Evolutionary conservation across 2,329 filamentous ascomycete genomes (phyloP).

Genomic region (Penicillium sp.): DNA sequence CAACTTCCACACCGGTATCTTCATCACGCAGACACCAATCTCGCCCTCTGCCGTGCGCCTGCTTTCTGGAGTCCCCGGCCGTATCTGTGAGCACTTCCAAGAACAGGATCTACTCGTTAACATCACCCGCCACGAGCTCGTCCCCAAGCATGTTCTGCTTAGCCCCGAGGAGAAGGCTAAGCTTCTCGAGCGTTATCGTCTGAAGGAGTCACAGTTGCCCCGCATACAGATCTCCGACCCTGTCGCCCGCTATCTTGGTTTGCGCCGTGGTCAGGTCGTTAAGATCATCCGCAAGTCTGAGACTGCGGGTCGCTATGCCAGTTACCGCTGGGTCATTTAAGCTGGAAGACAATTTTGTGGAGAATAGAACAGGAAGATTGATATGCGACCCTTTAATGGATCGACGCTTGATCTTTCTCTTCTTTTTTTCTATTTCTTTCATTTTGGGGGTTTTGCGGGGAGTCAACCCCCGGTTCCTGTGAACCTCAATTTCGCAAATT

Average conservation of each 20-base stretch:
- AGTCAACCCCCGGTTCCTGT: neutral
- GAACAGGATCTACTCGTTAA: slow-evolving; percentile 96
- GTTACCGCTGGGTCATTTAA: slow-evolving; percentile 71
- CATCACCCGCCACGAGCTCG: slow-evolving; percentile 95
- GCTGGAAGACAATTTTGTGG: neutral
- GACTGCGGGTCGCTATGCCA: slow-evolving; percentile 93
- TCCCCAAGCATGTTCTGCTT: slow-evolving; percentile 87
- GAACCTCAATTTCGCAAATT: slow-evolving; percentile 1
- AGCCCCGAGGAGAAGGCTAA: slow-evolving; percentile 85
- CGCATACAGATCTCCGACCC: slow-evolving; percentile 89
- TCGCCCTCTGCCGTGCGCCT: slow-evolving; percentile 85
- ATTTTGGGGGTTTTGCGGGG: neutral
- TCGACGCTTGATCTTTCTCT: neutral
- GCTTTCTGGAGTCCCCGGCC: slow-evolving; percentile 71
- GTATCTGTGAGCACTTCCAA: slow-evolving; percentile 88
- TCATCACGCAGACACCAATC: slow-evolving; percentile 78
- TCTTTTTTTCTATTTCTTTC: neutral
- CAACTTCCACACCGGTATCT: slow-evolving; percentile 85
- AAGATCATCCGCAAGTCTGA: slow-evolving; percentile 97
- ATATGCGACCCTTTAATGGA: neutral
- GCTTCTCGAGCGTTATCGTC: slow-evolving; percentile 80
- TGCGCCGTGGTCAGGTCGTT: slow-evolving; percentile 89
- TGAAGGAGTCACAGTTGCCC: slow-evolving; percentile 97
- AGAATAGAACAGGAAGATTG: neutral
- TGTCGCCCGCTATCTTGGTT: slow-evolving; percentile 84